Evolutionary conservation across 2,329 filamentous ascomycete species (phyloP).

Genomic region (Cercospora brassicicola): DNA sequence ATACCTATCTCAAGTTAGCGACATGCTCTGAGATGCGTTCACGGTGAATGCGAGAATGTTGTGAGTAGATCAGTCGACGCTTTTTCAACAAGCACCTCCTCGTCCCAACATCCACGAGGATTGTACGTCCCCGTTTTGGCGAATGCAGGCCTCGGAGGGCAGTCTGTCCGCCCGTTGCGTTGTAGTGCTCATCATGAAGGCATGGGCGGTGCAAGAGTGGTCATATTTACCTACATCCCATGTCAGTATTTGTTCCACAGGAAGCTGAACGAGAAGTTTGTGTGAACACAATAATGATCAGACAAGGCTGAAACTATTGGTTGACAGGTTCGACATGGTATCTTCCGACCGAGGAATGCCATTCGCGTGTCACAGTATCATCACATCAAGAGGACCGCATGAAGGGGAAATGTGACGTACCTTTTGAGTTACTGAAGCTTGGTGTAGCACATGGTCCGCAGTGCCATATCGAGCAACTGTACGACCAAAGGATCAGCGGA

Average conservation of each 20-base stretch:
- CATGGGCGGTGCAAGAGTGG: constrained; percentile 28
- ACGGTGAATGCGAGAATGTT: not conserved
- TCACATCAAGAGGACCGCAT: too few relatives aligned
- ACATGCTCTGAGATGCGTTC: constrained; percentile 1
- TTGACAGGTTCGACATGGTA: constrained; percentile 62
- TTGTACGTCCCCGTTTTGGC: constrained; percentile 63
- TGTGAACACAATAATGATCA: constrained; percentile 46
- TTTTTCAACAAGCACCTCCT: constrained; percentile 66
- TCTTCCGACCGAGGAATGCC: constrained; percentile 70
- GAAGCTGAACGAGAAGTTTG: constrained; percentile 23
- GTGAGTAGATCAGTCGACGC: constrained; percentile 61
- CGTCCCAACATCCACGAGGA: constrained; percentile 57
- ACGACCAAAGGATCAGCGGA: not conserved
- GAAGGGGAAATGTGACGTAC: too few relatives aligned
- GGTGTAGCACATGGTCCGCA: not conserved
- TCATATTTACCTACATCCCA: constrained; percentile 26
- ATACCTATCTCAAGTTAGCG: constrained; percentile 30
- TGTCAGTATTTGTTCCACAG: constrained; percentile 36
- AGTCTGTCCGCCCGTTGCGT: constrained; percentile 70
- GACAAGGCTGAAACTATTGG: constrained; percentile 70
- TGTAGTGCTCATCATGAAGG: constrained; percentile 62
- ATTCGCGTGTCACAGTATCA: constrained; percentile 60
- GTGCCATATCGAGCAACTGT: not conserved
- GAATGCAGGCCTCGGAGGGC: constrained; percentile 54
- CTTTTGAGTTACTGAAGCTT: constrained; percentile 18